Evolutionary conservation across 176 grass and related monocot genomes (phyloP).

Genomic region (Rhynchospora tenuis): DNA sequence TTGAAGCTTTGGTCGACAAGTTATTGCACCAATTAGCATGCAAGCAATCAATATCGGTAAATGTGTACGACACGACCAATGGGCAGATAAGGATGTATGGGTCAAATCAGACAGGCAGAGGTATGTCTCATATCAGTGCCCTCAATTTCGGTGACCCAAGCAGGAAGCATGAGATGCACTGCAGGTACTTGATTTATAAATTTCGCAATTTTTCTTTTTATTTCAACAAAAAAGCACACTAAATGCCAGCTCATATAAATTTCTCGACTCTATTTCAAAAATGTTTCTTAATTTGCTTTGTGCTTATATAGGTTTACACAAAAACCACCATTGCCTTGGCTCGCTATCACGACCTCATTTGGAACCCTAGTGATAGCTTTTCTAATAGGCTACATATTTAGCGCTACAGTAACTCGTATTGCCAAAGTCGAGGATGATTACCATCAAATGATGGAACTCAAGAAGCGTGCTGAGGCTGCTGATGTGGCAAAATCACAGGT

Average conservation of each 20-base stretch:
- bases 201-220: not conserved
- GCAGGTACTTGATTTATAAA: slow-evolving; percentile 55
- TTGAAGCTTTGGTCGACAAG: slow-evolving; percentile 87
- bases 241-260: not conserved
- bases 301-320: slow-evolving; percentile 57
- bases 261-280: not conserved
- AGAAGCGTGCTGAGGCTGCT: slow-evolving; percentile 73
- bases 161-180: slow-evolving; percentile 97
- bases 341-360: slow-evolving; percentile 62
- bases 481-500: slow-evolving; percentile 96
- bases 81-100: slow-evolving; percentile 85
- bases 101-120: slow-evolving; percentile 34
- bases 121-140: slow-evolving; percentile 51
- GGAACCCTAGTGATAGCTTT: slow-evolving; percentile 71
- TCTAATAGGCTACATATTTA: slow-evolving; percentile 62
- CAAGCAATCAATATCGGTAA: slow-evolving; percentile 88
- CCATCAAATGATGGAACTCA: slow-evolving; percentile 66
- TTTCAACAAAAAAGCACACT: not conserved
- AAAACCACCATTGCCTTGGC: slow-evolving; percentile 62
- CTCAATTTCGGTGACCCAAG: slow-evolving; percentile 91
- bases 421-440: slow-evolving; percentile 84
- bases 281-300: not conserved
- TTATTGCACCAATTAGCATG: slow-evolving; percentile 78
- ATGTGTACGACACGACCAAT: slow-evolving; percentile 91
- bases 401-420: slow-evolving; percentile 71